Evolutionary conservation across 1,284 basidiomycete species (phyloP).

Genomic region (Taiwanofungus camphoratus): DNA sequence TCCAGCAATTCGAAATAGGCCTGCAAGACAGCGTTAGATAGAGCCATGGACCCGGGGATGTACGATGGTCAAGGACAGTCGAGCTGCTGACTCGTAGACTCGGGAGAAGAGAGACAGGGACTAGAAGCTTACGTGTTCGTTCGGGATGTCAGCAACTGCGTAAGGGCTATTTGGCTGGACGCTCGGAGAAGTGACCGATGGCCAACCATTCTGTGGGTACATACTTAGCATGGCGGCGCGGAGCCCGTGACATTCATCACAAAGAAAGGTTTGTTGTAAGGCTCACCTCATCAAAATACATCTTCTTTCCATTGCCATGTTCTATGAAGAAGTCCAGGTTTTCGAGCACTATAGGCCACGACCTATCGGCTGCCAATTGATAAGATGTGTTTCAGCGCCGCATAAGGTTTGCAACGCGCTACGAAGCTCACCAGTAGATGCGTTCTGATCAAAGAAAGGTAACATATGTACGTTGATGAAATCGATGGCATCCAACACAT

Average conservation of each 20-base stretch:
- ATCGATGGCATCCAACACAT: conserved; percentile 60
- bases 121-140: conserved; percentile 55
- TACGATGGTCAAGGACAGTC: background rate
- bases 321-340: conserved; percentile 62
- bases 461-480: conserved; percentile 68
- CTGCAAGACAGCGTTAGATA: too few species aligned
- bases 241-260: background rate
- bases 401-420: background rate
- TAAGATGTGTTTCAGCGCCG: background rate
- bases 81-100: too few species aligned
- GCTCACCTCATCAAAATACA: conserved; percentile 59
- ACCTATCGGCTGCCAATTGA: conserved; percentile 35
- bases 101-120: conserved; percentile 4
- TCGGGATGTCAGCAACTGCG: conserved; percentile 51
- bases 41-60: background rate
- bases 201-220: conserved; percentile 63
- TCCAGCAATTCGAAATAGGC: conserved; percentile 66
- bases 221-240: background rate
- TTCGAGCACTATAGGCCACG: conserved; percentile 56
- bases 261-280: background rate
- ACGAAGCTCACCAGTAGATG: conserved; percentile 44
- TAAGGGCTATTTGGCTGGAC: conserved; percentile 50
- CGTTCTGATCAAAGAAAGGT: conserved; percentile 62
- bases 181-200: conserved; percentile 49
- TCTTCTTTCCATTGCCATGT: conserved; percentile 61